Evolutionary conservation across 2,329 filamentous ascomycete species (phyloP).

Genomic region (Colletotrichum abscissum): DNA sequence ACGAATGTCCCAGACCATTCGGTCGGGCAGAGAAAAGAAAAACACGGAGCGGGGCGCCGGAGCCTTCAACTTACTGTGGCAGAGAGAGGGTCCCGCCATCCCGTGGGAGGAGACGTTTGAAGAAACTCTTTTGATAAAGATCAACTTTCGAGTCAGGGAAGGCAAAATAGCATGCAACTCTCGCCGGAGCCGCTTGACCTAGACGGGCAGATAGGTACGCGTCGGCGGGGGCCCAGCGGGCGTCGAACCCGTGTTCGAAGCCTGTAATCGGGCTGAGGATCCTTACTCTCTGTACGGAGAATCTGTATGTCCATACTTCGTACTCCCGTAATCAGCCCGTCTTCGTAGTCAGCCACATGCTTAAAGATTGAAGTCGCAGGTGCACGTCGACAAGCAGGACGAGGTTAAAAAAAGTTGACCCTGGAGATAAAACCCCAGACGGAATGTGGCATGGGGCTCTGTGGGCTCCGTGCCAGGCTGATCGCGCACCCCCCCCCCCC

Average conservation of each 20-base stretch:
- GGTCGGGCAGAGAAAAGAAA: background rate
- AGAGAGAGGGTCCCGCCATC: background rate
- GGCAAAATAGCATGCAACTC: background rate
- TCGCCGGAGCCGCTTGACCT: background rate
- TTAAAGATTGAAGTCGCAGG: background rate
- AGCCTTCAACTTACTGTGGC: background rate
- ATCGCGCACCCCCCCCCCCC: background rate
- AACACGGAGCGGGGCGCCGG: conserved; percentile 4
- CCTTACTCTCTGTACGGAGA: too few species aligned
- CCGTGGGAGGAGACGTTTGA: background rate
- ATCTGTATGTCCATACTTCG: too few species aligned
- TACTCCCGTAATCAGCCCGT: too few species aligned
- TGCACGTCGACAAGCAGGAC: background rate
- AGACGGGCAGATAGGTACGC: background rate
- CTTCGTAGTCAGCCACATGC: background rate
- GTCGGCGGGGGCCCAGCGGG: background rate
- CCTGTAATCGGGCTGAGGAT: background rate
- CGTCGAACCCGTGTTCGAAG: background rate
- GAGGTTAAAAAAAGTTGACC: background rate
- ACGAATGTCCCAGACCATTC: background rate
- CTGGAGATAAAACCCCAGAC: background rate
- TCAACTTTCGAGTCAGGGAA: conserved; percentile 9
- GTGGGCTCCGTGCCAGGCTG: conserved; percentile 16
- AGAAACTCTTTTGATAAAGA: background rate
- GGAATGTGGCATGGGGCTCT: conserved; percentile 10